Evolutionary conservation across 805 yeast genomes (phyloP).

Genomic region (Saccharomycopsis fibuligera): DNA sequence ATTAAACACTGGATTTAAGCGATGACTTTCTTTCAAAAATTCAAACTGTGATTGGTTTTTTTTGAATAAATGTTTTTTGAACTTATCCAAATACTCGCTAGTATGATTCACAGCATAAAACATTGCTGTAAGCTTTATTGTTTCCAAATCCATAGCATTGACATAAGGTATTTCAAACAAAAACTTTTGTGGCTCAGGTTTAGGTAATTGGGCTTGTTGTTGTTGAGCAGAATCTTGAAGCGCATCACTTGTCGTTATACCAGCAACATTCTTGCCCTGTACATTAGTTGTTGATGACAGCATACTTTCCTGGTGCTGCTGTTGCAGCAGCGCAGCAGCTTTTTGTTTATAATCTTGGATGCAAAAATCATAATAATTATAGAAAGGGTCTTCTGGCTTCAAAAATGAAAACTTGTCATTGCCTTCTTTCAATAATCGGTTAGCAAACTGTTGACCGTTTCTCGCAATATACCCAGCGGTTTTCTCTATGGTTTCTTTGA

Average conservation of each 20-base stretch:
- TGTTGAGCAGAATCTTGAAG: constrained; percentile 20
- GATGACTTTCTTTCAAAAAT: constrained; percentile 55
- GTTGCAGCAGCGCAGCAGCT: background rate
- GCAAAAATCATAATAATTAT: constrained; percentile 50
- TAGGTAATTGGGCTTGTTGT: constrained; percentile 7
- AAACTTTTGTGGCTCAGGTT: constrained; percentile 27
- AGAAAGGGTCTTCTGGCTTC: constrained; percentile 43
- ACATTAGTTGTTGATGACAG: too few species aligned
- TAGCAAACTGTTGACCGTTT: constrained; percentile 62
- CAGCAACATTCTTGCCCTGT: background rate
- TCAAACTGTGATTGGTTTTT: constrained; percentile 50
- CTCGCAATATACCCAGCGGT: constrained; percentile 65
- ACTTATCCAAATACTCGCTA: constrained; percentile 35
- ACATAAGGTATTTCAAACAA: constrained; percentile 32
- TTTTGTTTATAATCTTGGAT: constrained; percentile 25
- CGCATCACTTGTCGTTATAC: background rate
- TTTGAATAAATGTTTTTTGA: constrained; percentile 26
- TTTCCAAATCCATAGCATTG: constrained; percentile 55
- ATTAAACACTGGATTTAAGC: constrained; percentile 47
- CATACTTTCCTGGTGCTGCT: too few species aligned
- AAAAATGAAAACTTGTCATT: constrained; percentile 57
- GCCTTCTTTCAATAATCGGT: constrained; percentile 43
- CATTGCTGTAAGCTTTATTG: constrained; percentile 67
- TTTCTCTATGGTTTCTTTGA: constrained; percentile 52
- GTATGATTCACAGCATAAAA: constrained; percentile 58